These are phyloP conservation scores for Solanum rostratum DNA, from an alignment of 257 asterid species.

Conservation along the genomic window DNA sequence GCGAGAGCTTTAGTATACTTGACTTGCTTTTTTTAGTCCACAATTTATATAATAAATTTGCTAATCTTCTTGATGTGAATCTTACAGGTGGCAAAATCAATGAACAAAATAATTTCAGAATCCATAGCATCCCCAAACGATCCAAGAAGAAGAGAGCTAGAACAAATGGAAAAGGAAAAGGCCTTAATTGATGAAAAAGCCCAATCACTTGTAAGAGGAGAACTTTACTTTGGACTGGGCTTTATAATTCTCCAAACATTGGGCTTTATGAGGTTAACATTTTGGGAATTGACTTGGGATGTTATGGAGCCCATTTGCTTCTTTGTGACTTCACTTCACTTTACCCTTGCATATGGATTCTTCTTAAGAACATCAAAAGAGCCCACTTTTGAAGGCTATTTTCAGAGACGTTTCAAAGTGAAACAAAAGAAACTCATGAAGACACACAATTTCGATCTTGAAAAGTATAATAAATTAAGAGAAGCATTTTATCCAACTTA, in stretches of 20 bases:
- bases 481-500: constrained; percentile 17
- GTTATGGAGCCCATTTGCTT: constrained; percentile 99
- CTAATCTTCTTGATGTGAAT: too few relatives aligned
- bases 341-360: constrained; percentile 51
- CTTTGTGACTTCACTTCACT: constrained; percentile 66
- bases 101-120: constrained; percentile 42
- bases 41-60: too few relatives aligned
- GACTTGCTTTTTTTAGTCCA: too few relatives aligned
- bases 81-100: constrained; percentile 62
- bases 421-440: constrained; percentile 38
- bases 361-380: constrained; percentile 38
- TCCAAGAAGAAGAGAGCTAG: constrained; percentile 58
- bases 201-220: constrained; percentile 41
- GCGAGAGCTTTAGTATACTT: too few relatives aligned
- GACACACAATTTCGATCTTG: constrained; percentile 19
- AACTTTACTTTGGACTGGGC: constrained; percentile 75
- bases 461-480: constrained; percentile 21
- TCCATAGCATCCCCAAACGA: constrained; percentile 56
- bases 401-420: constrained; percentile 27
- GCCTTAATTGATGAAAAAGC: constrained; percentile 52
- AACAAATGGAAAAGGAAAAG: constrained; percentile 37
- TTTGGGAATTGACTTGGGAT: constrained; percentile 93
- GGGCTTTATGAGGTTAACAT: constrained; percentile 89
- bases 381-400: constrained; percentile 38
- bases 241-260: constrained; percentile 47